phyloP scores from a whole-genome alignment of 2,329 filamentous ascomycete species.

The Bipolaris sorokiniana region DNA sequence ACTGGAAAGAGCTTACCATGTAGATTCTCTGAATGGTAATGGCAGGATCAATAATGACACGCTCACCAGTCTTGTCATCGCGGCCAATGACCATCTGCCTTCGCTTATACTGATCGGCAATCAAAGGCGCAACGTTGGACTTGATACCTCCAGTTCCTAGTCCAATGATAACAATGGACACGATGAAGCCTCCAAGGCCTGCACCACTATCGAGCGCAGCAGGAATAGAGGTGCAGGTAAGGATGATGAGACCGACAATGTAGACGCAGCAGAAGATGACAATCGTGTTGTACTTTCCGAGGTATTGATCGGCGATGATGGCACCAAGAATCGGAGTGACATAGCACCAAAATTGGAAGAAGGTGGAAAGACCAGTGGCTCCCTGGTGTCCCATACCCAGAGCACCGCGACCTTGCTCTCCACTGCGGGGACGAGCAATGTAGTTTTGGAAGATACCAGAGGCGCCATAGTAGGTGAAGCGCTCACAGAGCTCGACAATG shows the following conservation, averaged over 20 bases:
- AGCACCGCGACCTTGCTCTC: slow-evolving; percentile 49
- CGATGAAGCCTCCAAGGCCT: slow-evolving; percentile 68
- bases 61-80: slow-evolving; percentile 53
- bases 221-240: slow-evolving; percentile 70
- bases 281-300: slow-evolving; percentile 75
- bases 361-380: slow-evolving; percentile 54
- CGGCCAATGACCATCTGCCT: slow-evolving; percentile 51
- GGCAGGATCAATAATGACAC: slow-evolving; percentile 55
- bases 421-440: slow-evolving; percentile 51
- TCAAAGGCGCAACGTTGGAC: slow-evolving; percentile 69
- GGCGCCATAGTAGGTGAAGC: slow-evolving; percentile 57
- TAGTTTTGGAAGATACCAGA: slow-evolving; percentile 60
- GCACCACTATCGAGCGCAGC: slow-evolving; percentile 65
- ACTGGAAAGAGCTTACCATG: slow-evolving; percentile 48
- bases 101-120: slow-evolving; percentile 57
- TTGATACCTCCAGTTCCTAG: slow-evolving; percentile 83
- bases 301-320: slow-evolving; percentile 69
- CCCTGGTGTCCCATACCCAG: slow-evolving; percentile 54
- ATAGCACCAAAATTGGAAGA: slow-evolving; percentile 54
- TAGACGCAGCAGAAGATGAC: slow-evolving; percentile 69
- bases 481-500: slow-evolving; percentile 58
- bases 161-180: slow-evolving; percentile 68
- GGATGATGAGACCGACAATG: slow-evolving; percentile 69
- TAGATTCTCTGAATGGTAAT: slow-evolving; percentile 58
- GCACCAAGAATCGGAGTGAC: slow-evolving; percentile 46